phyloP scores from a whole-genome alignment of 176 grass and related monocot species.

The Phyllostachys edulis region DNA sequence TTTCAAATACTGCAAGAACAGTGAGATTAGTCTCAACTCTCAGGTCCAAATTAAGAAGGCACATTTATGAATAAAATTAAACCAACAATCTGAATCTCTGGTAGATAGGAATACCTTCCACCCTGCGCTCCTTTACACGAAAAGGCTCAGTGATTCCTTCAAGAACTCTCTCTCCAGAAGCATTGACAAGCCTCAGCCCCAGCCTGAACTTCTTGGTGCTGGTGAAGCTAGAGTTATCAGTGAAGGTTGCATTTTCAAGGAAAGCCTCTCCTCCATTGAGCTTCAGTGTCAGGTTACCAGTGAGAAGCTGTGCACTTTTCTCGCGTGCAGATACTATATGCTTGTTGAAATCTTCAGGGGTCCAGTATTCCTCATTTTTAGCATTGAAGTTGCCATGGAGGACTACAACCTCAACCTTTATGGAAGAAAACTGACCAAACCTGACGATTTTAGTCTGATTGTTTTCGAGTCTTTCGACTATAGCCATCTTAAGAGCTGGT shows the following conservation, averaged over 20 bases:
- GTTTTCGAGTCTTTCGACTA: constrained; percentile 42
- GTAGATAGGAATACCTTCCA: constrained; percentile 38
- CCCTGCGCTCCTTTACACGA: constrained; percentile 59
- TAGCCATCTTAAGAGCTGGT: constrained; percentile 38
- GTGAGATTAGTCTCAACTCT: not conserved
- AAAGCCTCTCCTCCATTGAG: constrained; percentile 41
- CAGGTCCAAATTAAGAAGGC: not conserved
- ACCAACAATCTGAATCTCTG: not conserved
- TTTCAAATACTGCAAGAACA: constrained; percentile 40
- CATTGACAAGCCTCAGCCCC: constrained; percentile 40
- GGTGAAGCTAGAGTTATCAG: constrained; percentile 63
- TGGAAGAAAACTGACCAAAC: constrained; percentile 44
- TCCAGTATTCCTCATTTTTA: constrained; percentile 51
- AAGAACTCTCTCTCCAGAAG: constrained; percentile 45
- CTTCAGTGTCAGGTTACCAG: constrained; percentile 42
- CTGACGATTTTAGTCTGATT: constrained; percentile 8
- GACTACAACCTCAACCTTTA: constrained; percentile 49
- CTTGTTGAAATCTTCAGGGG: constrained; percentile 41
- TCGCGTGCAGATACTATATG: constrained; percentile 47
- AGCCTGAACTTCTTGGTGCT: constrained; percentile 62
- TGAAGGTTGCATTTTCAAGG: constrained; percentile 52
- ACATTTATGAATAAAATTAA: not conserved
- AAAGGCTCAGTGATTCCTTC: constrained; percentile 54
- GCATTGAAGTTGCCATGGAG: constrained; percentile 57
- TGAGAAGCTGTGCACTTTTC: constrained; percentile 46